Conservation (phyloP, 768 basidiomycete species). For the Rhodosporidiobolus odoratus region DNA sequence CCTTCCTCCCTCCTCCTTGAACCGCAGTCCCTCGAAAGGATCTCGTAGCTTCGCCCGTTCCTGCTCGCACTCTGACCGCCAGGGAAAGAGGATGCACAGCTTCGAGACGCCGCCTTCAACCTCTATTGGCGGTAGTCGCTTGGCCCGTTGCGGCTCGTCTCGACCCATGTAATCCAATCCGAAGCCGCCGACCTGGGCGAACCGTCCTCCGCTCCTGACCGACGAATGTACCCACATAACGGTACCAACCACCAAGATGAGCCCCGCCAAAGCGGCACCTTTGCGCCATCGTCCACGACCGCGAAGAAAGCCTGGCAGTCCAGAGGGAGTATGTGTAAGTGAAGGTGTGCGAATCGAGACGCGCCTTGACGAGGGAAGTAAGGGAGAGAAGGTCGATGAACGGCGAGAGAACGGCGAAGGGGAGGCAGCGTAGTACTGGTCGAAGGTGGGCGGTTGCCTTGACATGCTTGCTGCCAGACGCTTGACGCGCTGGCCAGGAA, state of each 20-base stretch:
- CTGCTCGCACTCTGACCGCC: constrained; percentile 13
- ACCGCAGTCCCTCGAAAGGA: constrained; percentile 19
- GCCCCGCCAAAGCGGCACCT: not conserved
- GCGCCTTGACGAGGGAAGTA: not conserved
- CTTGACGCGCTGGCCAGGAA: not conserved
- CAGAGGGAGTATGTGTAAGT: not conserved
- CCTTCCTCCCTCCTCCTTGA: not conserved
- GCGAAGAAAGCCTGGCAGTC: not conserved
- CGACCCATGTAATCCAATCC: constrained; percentile 27
- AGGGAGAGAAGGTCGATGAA: not conserved
- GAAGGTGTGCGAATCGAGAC: constrained; percentile 21
- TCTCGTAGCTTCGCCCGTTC: not conserved
- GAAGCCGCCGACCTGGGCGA: constrained; percentile 17
- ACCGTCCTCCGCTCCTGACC: not conserved
- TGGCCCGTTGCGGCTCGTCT: constrained; percentile 5
- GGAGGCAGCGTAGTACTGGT: not conserved
- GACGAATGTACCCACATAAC: not conserved
- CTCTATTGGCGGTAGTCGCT: not conserved
- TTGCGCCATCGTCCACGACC: constrained; percentile 4
- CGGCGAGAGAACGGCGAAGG: not conserved
- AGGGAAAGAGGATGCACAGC: constrained; percentile 29
- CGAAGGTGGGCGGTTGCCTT: not conserved
- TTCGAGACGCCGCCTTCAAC: not conserved
- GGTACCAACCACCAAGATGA: not conserved
- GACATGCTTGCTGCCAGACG: not conserved